phyloP scores from a whole-genome alignment of 352 stramenopile genomes.

The Globisporangium okanoganense region DNA sequence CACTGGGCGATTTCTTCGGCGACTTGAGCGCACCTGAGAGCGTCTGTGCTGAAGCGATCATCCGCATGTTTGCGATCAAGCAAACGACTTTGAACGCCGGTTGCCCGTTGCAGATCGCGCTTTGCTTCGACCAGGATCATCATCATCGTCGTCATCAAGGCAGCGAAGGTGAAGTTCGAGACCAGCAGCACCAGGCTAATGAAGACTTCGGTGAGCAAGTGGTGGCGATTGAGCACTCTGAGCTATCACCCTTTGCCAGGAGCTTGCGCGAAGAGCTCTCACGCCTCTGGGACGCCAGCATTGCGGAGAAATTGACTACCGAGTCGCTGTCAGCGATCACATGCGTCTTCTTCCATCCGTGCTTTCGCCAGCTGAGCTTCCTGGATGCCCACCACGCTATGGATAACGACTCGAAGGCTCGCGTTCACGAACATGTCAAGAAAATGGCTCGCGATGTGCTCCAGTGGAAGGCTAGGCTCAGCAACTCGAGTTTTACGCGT shows the following conservation, averaged over 20 bases:
- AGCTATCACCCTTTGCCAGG: conserved; percentile 9
- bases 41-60: conserved; percentile 11
- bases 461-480: conserved; percentile 6
- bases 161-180: neutral
- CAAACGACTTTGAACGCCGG: conserved; percentile 9
- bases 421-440: conserved; percentile 6
- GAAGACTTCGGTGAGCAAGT: neutral
- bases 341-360: conserved; percentile 23
- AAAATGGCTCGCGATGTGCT: conserved; percentile 6
- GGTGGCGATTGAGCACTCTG: neutral
- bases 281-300: conserved; percentile 3
- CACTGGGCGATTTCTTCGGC: conserved; percentile 8
- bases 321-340: conserved; percentile 5
- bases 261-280: conserved; percentile 11
- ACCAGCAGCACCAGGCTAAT: neutral
- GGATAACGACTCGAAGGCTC: neutral
- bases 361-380: conserved; percentile 21
- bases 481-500: neutral
- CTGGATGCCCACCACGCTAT: neutral
- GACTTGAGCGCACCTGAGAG: neutral
- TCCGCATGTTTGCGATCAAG: conserved; percentile 15
- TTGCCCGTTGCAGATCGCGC: neutral
- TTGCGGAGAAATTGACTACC: conserved; percentile 1
- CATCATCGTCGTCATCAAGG: neutral
- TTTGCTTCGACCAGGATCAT: neutral